A percentile compares a stretch with the other conserved stretches of the same genome.
phyloP scores from a whole-genome alignment of 257 asterid species.

The Ilex asprella region DNA sequence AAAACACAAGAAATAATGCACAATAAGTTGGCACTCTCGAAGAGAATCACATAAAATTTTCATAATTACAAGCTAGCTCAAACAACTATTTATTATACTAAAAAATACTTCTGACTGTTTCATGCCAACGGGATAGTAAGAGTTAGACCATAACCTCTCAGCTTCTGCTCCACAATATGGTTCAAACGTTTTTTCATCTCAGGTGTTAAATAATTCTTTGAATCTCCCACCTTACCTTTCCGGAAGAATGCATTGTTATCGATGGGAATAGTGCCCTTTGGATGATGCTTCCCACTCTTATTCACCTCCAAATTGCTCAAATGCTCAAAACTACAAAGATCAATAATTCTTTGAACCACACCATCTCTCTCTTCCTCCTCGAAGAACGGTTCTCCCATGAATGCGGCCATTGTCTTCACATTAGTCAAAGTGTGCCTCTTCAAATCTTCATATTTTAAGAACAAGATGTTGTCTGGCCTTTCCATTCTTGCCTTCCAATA shows the following conservation, averaged over 20 bases:
- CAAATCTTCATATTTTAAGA: slow-evolving; percentile 8
- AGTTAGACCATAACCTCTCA: background rate
- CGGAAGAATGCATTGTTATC: background rate
- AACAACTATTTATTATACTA: too few relatives aligned
- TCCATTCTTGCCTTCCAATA: slow-evolving; percentile 12
- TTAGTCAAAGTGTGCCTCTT: background rate
- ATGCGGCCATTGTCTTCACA: background rate
- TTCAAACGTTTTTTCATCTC: background rate
- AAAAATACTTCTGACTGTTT: too few relatives aligned
- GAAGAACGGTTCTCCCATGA: slow-evolving; percentile 4
- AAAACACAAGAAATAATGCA: too few relatives aligned
- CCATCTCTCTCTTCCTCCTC: background rate
- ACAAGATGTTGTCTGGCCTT: background rate
- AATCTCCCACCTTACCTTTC: slow-evolving; percentile 1
- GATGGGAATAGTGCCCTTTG: background rate
- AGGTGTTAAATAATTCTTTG: background rate
- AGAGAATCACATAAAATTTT: too few relatives aligned
- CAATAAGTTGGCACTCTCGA: too few relatives aligned
- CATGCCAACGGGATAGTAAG: too few relatives aligned
- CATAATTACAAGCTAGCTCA: too few relatives aligned
- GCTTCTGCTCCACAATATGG: background rate
- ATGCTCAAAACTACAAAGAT: background rate
- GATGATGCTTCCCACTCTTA: background rate
- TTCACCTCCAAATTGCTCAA: background rate
- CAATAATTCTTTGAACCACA: background rate